Conservation (phyloP, 2,329 filamentous ascomycete genomes). For the Zarea fungicola region DNA sequence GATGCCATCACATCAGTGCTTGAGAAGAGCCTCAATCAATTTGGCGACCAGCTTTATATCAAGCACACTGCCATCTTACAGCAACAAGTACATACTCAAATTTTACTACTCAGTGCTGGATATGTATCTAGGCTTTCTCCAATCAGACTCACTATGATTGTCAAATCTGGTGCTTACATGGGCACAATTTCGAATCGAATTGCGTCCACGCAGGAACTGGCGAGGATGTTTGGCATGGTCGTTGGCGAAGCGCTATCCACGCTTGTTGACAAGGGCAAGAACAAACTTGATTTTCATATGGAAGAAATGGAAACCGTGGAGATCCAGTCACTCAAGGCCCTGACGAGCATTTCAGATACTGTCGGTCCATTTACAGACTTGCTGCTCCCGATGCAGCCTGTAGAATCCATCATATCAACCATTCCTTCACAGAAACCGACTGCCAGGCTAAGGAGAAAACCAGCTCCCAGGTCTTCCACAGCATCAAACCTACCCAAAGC, state of each 20-base stretch:
- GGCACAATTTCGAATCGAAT: conserved; percentile 81
- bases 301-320: conserved; percentile 72
- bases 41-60: conserved; percentile 83
- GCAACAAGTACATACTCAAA: conserved; percentile 83
- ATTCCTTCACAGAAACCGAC: conserved; percentile 16
- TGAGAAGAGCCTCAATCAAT: conserved; percentile 65
- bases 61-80: conserved; percentile 77
- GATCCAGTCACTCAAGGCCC: conserved; percentile 65
- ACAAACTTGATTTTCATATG: conserved; percentile 75
- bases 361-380: conserved; percentile 55
- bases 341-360: conserved; percentile 59
- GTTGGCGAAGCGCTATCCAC: conserved; percentile 68
- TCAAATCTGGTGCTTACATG: conserved; percentile 69
- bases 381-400: conserved; percentile 17
- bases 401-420: background rate
- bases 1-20: conserved; percentile 51
- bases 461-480: conserved; percentile 25
- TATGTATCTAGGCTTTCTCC: conserved; percentile 65
- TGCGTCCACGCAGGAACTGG: conserved; percentile 65
- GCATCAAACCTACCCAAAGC: conserved; percentile 32
- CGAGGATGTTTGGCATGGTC: conserved; percentile 81
- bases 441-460: conserved; percentile 21
- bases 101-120: conserved; percentile 70
- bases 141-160: conserved; percentile 61
- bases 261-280: conserved; percentile 62